A percentile compares a stretch with the other conserved stretches of the same genome.
Conservation (phyloP, 192 early-diverging fungal species). For the Podila horticola region DNA sequence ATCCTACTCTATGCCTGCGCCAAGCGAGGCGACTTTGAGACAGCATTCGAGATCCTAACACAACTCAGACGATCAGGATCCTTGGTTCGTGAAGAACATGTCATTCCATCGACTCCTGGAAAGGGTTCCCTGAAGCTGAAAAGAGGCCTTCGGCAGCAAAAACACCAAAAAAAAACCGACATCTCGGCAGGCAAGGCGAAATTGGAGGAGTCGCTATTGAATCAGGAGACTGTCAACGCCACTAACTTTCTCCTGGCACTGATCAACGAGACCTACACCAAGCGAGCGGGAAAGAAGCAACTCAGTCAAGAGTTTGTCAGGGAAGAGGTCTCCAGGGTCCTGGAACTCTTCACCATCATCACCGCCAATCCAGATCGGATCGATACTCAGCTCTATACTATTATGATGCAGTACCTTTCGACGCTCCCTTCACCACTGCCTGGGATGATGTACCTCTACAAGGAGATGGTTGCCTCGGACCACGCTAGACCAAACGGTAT, state of each 20-base stretch:
- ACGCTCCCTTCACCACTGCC: conserved; percentile 39
- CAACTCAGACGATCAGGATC: conserved; percentile 21
- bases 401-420: conserved; percentile 52
- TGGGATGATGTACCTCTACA: conserved; percentile 45
- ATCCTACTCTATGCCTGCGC: conserved; percentile 45
- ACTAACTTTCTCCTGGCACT: conserved; percentile 32
- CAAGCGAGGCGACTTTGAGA: conserved; percentile 43
- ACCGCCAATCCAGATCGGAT: conserved; percentile 15
- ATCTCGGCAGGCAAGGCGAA: background rate
- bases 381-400: conserved; percentile 41
- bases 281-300: background rate
- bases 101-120: no score
- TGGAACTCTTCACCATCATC: conserved; percentile 43
- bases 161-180: background rate
- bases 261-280: conserved; percentile 30
- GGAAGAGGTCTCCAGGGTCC: conserved; percentile 39
- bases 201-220: conserved; percentile 2
- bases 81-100: background rate
- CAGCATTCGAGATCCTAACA: conserved; percentile 25
- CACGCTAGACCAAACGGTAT: conserved; percentile 25
- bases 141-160: background rate
- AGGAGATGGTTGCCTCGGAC: conserved; percentile 24
- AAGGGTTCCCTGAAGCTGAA: background rate
- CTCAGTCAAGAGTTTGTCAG: conserved; percentile 27
- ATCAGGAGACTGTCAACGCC: conserved; percentile 24